Evolutionary conservation across 2,329 filamentous ascomycete species (phyloP), one percentile per base, ranked within the genome.

Genomic region (Aspergillus sp.): DNA sequence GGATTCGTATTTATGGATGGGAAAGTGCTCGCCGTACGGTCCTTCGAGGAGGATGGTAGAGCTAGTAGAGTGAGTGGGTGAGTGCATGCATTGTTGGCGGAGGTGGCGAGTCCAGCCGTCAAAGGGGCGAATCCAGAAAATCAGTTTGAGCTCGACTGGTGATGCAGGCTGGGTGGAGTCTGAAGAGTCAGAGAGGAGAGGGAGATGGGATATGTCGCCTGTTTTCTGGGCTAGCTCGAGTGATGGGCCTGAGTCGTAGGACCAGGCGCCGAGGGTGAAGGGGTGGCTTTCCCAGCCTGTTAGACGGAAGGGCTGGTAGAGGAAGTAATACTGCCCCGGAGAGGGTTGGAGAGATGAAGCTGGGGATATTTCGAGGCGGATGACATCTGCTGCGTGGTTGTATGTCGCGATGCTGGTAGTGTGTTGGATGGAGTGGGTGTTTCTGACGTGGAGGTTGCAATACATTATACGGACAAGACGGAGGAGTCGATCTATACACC

Each of bases 281-380:
- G 75, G 75, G 47, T 78, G 75, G 42, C 67, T 77, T 43, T 78
- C 70, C 61, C 71, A 78, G 3, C 72, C 65, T 7, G 64, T 62
- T 10, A 71, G 58, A 12, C 65, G 62, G 5, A 70, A 58, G 0
- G 72, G 69, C 38, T 70, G 65, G 43, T 77, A 75, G 7, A 78
- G 54, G 45, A 72, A 77, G 50, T 75, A 78, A 51, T 76, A 75
- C 7, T 70, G 65, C 8, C 75, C 75, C 3, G 74, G 69, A 2
- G 56, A 57, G 1, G 71, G 65, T 7, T 53, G 54, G 5, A 71
- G 48, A 0, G 56, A 48, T 1, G 66, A 62, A 1, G 57, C 62
- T 2, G 65, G 65, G 1, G 62, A 61, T 1, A 77, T 57, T 33
- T 75, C 69, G n/a, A 78, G 50, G 5, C 68, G 66, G 36, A 78